These are phyloP conservation scores for Boehmeria nivea DNA, from an alignment of 306 rosid genomes.

Conservation along the genomic window DNA sequence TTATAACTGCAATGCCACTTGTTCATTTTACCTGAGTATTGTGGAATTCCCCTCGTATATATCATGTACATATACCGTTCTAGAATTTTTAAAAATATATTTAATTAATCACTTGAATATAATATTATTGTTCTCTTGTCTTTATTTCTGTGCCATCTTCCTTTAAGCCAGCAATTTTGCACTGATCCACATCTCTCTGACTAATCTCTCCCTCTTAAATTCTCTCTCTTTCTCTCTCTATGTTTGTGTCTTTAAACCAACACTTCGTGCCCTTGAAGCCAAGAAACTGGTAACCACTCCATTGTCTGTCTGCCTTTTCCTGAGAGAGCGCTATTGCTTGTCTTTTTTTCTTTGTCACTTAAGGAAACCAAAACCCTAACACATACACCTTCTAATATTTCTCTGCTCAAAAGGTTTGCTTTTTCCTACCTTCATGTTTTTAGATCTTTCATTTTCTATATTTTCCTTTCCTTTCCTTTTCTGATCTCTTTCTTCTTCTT, in stretches of 20 bases:
- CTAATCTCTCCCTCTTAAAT: constrained; percentile 26
- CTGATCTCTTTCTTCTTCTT: neutral
- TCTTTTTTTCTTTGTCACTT: constrained; percentile 28
- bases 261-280: constrained; percentile 91
- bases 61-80: too few relatives aligned
- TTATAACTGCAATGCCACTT: too few relatives aligned
- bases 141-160: constrained; percentile 85
- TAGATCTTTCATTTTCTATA: neutral
- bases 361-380: constrained; percentile 1
- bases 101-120: constrained; percentile 10
- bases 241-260: constrained; percentile 29
- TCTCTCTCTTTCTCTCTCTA: constrained; percentile 26
- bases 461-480: neutral
- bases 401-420: constrained; percentile 40
- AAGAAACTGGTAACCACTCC: constrained; percentile 37
- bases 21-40: too few relatives aligned
- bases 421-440: too few relatives aligned
- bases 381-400: neutral
- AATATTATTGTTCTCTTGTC: constrained; percentile 23
- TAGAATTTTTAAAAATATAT: neutral
- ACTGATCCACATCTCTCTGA: constrained; percentile 50
- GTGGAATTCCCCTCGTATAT: too few relatives aligned
- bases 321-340: constrained; percentile 20
- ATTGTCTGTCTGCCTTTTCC: constrained; percentile 31
- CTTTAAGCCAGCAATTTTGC: constrained; percentile 35